Evolutionary conservation across 305 asterid genomes (phyloP), one percentile per base, ranked within the genome.

Genomic region (Plantago coronopus): DNA sequence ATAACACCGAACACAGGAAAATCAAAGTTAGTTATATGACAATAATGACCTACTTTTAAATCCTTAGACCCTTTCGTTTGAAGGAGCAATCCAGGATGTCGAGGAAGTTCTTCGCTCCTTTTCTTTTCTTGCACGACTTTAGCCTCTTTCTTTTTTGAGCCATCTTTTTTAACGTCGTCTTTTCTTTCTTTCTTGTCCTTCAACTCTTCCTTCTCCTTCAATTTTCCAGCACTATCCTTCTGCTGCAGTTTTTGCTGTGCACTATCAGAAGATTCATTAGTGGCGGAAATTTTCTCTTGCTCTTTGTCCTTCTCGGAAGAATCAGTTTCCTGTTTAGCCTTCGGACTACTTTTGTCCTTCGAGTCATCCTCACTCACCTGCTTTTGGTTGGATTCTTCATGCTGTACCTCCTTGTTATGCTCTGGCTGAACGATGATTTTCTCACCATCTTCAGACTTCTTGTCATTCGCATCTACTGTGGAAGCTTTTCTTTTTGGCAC

Each of bases 1-100:
- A 44, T 29, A 29, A 18, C 47, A 48, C 25, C 2, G 45, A 67
- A 64, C 63, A 67, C 10, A 12, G 49, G 12, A 25, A 56, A 31
- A 60, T 31, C 29, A 48, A 34, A 40, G 3, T 2, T 38, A 38
- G 44, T 38, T 38, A 38, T 38, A 12, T 27, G 13, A 54, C 43
- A n/a, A 27, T 16, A 54, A 54, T 29, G 53, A 79, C 90, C 55
- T 83, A 94, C 99, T 75, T 85, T 94, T 29, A 78, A 74, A 69
- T 71, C 93, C 70, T 77, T 87, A 83, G 76, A 72, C 75, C 87
- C 88, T 69, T 76, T 74, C 49, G 87, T 94, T 70, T 72, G 96
- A 74, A 94, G 79, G 80, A 90, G 48, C 60, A 94, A 72, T 47
- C 99, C 99, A 69, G 96, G 99, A 77, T 86, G 96, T 63, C 89